These are phyloP conservation scores for Epichloe festucae DNA, from an alignment of 2,329 filamentous ascomycete species.

Conservation along the genomic window DNA sequence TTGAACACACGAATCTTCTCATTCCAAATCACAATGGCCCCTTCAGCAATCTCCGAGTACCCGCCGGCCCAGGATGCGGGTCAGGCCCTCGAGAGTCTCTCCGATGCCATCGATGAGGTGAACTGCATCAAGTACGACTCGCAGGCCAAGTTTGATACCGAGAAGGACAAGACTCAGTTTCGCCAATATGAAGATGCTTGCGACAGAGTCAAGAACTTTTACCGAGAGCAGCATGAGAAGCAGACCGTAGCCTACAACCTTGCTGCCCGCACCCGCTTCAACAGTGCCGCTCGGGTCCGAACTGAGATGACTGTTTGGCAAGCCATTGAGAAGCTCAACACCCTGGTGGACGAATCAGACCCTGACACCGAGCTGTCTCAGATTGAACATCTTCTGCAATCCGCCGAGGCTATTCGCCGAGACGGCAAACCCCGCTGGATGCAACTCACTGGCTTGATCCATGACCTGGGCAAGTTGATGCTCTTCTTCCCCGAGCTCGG, in stretches of 20 bases:
- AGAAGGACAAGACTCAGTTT: slow-evolving; percentile 70
- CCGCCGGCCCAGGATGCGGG: slow-evolving; percentile 8
- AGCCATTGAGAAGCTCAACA: slow-evolving; percentile 86
- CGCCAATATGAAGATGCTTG: slow-evolving; percentile 74
- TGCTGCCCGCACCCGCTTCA: slow-evolving; percentile 48
- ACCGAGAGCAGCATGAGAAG: slow-evolving; percentile 57
- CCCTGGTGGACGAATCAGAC: slow-evolving; percentile 80
- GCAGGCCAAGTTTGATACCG: slow-evolving; percentile 53
- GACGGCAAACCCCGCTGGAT: slow-evolving; percentile 77
- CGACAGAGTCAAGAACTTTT: slow-evolving; percentile 78
- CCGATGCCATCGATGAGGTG: slow-evolving; percentile 37
- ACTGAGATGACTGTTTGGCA: slow-evolving; percentile 79
- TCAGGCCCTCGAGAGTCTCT: slow-evolving; percentile 32
- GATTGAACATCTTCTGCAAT: slow-evolving; percentile 81
- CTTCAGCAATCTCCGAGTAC: slow-evolving; percentile 12
- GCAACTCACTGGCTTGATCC: slow-evolving; percentile 65
- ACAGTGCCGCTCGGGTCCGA: slow-evolving; percentile 44
- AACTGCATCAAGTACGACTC: slow-evolving; percentile 38
- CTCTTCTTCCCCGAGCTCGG: slow-evolving; percentile 54
- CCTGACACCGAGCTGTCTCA: slow-evolving; percentile 78
- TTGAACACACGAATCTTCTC: neutral
- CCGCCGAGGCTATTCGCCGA: slow-evolving; percentile 76
- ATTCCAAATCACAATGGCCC: slow-evolving; percentile 12
- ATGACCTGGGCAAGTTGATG: slow-evolving; percentile 69
- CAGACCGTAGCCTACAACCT: slow-evolving; percentile 79